Evolutionary conservation across 2,329 filamentous ascomycete species (phyloP).

Genomic region (Trichophyton rubrum): DNA sequence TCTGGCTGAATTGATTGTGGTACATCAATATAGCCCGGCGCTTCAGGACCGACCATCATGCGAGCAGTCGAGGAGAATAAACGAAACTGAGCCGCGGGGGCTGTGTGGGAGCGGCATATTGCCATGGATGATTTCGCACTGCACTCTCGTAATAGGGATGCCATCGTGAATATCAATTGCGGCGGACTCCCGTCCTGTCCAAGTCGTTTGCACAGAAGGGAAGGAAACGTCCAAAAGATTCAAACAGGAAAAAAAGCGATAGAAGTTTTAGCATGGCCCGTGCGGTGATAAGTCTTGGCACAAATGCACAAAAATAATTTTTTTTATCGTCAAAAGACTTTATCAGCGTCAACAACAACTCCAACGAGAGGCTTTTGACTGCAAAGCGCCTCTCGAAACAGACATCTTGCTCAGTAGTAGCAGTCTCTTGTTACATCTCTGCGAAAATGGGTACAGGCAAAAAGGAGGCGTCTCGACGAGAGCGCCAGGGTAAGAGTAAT

Average conservation of each 20-base stretch:
- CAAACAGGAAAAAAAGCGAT: constrained; percentile 15
- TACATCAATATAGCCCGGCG: constrained; percentile 73
- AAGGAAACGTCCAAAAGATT: constrained; percentile 16
- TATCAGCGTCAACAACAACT: neutral
- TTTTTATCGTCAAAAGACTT: constrained; percentile 14
- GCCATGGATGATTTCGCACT: constrained; percentile 20
- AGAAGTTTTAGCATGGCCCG: constrained; percentile 11
- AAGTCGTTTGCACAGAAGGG: too few species aligned
- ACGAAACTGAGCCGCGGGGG: constrained; percentile 26
- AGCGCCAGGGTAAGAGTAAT: constrained; percentile 69
- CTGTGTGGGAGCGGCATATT: constrained; percentile 26
- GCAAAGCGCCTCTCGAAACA: neutral
- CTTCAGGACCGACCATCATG: constrained; percentile 52
- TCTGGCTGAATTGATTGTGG: constrained; percentile 63
- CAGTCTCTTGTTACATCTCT: constrained; percentile 11
- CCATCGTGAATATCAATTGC: constrained; percentile 8
- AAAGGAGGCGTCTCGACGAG: constrained; percentile 74
- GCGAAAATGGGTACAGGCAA: constrained; percentile 71
- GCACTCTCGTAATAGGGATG: constrained; percentile 9
- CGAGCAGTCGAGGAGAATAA: constrained; percentile 28
- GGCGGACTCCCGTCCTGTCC: neutral
- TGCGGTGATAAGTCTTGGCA: constrained; percentile 12
- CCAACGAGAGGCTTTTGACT: neutral
- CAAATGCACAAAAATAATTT: constrained; percentile 16
- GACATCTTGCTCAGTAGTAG: constrained; percentile 8